phyloP scores from a whole-genome alignment of 805 yeast species.

The Barnettozyma salicaria region DNA sequence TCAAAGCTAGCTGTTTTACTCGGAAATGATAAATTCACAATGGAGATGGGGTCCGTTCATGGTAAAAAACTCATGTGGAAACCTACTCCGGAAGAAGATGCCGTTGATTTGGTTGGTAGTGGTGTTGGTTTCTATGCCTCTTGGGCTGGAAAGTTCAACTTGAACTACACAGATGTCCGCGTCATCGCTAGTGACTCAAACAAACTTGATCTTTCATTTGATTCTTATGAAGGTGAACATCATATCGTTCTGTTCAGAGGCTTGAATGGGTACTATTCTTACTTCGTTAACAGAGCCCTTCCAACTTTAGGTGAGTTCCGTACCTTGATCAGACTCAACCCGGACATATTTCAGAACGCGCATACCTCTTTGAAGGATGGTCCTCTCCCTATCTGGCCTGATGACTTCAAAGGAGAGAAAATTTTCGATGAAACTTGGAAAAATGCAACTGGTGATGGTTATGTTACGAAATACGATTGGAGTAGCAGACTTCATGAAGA shows the following conservation, averaged over 20 bases:
- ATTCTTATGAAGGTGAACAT: constrained; percentile 7
- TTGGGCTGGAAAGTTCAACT: neutral
- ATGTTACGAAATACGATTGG: constrained; percentile 6
- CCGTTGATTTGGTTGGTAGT: constrained; percentile 2
- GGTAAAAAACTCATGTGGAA: constrained; percentile 3
- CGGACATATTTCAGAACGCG: constrained; percentile 5
- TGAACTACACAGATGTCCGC: constrained; percentile 2
- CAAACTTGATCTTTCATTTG: constrained; percentile 6
- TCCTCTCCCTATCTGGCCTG: constrained; percentile 3
- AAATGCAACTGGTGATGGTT: neutral
- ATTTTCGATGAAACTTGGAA: constrained; percentile 6
- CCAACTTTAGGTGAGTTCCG: constrained; percentile 5
- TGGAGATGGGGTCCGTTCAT: constrained; percentile 2
- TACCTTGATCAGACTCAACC: constrained; percentile 5
- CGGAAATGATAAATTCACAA: constrained; percentile 5
- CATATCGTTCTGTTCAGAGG: constrained; percentile 6
- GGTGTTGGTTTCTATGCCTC: constrained; percentile 5
- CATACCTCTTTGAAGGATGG: constrained; percentile 6
- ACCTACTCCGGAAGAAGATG: constrained; percentile 3
- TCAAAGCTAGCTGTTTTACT: constrained; percentile 2
- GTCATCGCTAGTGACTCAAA: constrained; percentile 2
- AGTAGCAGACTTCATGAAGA: constrained; percentile 7
- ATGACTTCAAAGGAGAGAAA: constrained; percentile 3
- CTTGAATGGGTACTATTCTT: constrained; percentile 4
- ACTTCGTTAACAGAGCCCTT: constrained; percentile 3